Conservation (phyloP, 306 rosid species). For the Lathyrus tuberosus region DNA sequence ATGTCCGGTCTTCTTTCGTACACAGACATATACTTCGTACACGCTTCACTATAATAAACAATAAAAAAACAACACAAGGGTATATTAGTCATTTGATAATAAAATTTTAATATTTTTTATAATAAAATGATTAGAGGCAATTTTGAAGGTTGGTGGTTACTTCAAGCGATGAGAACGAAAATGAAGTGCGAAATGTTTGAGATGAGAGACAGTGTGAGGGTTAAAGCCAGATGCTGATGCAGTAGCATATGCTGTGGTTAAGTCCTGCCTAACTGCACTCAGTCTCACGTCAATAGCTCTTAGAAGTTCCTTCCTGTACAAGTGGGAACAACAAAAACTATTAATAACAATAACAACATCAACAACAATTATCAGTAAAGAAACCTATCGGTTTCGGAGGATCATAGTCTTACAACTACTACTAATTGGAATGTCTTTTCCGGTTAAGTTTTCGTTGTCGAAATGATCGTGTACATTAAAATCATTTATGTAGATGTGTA, state of each 20-base stretch:
- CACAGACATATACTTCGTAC: constrained; percentile 61
- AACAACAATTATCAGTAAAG: neutral
- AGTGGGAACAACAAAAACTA: neutral
- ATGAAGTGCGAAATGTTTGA: constrained; percentile 73
- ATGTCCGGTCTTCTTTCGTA: constrained; percentile 72
- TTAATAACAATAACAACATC: constrained; percentile 19
- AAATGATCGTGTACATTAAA: neutral
- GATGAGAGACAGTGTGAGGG: constrained; percentile 66
- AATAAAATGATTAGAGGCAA: too few relatives aligned
- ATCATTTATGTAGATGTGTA: neutral
- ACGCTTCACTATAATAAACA: constrained; percentile 57
- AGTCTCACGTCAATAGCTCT: constrained; percentile 94
- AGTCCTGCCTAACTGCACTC: constrained; percentile 80
- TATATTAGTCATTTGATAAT: neutral
- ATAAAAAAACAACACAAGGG: neutral
- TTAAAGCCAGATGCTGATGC: constrained; percentile 92
- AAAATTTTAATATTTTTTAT: too few relatives aligned
- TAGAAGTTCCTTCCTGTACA: constrained; percentile 83
- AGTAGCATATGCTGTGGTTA: constrained; percentile 70
- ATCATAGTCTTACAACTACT: constrained; percentile 6
- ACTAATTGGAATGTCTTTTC: constrained; percentile 11
- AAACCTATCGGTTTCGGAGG: constrained; percentile 1
- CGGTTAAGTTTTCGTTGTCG: neutral
- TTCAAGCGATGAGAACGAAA: constrained; percentile 76
- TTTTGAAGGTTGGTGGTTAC: constrained; percentile 46